Base-by-base conservation (phyloP, 768 basidiomycete species). In the Piloderma croceum region DNA sequence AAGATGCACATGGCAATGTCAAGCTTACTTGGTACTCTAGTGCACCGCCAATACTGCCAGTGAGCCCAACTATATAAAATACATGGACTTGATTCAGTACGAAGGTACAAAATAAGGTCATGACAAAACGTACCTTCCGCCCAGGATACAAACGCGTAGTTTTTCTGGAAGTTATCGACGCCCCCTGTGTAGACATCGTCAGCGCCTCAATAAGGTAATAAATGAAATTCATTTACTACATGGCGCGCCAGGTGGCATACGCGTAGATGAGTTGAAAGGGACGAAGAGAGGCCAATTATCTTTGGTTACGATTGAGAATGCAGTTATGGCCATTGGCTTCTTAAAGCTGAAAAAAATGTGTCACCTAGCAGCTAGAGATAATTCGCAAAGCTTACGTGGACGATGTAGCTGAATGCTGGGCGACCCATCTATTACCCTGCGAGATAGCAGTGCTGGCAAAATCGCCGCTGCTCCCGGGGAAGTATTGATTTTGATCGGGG, bases 401-500 rank as follows among this genome's bases (percentile, higher is more conserved):
- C 18, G 53, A 42, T 12, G 51, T 47, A 12, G 42, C 42, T 3
- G 53, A 48, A 39, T 66, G 64, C 20, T 37, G 20, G 38, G 44
- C 38, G 37, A 66, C 57, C 61, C 60, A 67, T 39, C 49, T 43
- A 24, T 51, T 47, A 19, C 61, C 66, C 15, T 56, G 42, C 10
- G 49, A 36, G 27, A 67, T 46, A 2, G 58, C 52, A 24, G 53
- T 45, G 32, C 41, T 37, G 17, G 48, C 45, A 23, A 39, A 41
- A 10, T 37, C n/a, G n/a, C n/a, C n/a, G n/a, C n/a, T n/a, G n/a
- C n/a, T n/a, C n/a, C n/a, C n/a, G n/a, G n/a, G n/a, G 52, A 46
- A 51, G 49, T 67, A 67, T 33, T 44, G 43, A 33, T 52, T 50
- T 50, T 65, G 63, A 39, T 67, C 65, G 9, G 65, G 66, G 51